These are phyloP conservation scores for Lactarius pseudohatsudake DNA, from an alignment of 768 basidiomycete species.

Conservation along the genomic window DNA sequence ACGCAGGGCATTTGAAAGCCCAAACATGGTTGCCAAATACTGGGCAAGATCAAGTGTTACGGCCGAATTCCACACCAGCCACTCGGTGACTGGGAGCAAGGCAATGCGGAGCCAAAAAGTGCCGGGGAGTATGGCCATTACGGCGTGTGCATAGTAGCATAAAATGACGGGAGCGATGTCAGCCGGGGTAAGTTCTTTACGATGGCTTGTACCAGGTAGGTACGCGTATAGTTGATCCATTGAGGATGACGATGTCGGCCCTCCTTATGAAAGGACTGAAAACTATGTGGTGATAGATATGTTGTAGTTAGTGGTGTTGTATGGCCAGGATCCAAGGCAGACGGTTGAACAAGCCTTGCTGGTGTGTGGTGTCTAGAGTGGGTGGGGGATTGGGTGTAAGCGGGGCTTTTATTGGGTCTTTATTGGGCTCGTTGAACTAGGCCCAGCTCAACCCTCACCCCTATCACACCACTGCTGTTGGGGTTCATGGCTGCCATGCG, in stretches of 20 bases:
- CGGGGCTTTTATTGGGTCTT: too few species aligned
- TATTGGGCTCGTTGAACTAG: neutral
- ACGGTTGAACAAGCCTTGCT: neutral
- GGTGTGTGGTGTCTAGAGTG: neutral
- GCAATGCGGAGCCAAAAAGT: constrained; percentile 13
- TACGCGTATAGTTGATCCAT: constrained; percentile 8
- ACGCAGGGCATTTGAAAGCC: constrained; percentile 8
- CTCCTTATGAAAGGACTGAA: neutral
- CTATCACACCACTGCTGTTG: too few species aligned
- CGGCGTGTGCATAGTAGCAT: constrained; percentile 25
- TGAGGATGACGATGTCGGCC: neutral
- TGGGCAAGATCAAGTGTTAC: constrained; percentile 16
- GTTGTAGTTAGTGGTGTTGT: constrained; percentile 23
- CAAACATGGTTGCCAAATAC: constrained; percentile 8
- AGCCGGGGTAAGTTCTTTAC: constrained; percentile 1
- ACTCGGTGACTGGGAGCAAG: constrained; percentile 23
- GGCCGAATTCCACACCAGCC: constrained; percentile 14
- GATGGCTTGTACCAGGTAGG: constrained; percentile 2
- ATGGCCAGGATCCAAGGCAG: neutral
- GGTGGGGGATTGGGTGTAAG: neutral
- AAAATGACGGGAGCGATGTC: constrained; percentile 16
- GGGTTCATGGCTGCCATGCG: too few species aligned
- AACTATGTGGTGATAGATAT: neutral
- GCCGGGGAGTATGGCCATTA: constrained; percentile 23
- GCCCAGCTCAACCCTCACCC: too few species aligned